Percentiles rank a stretch among this genome's conserved stretches.
Evolutionary conservation across 257 asterid genomes (phyloP).

Genomic region (Capsicum rhomboideum): DNA sequence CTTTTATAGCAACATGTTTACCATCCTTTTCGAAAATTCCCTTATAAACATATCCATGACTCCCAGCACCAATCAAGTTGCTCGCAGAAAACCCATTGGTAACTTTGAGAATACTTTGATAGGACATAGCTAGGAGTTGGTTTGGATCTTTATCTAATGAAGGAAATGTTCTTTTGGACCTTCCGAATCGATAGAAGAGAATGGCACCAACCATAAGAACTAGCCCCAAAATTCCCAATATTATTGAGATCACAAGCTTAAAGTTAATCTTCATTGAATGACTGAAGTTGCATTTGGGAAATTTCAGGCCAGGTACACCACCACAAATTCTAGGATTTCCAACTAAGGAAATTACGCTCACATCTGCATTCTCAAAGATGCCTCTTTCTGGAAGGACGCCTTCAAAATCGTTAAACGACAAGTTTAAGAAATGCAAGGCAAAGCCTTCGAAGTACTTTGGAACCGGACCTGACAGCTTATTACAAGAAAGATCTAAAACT

Average conservation of each 20-base stretch:
- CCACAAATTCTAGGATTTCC: constrained; percentile 14
- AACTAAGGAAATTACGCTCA: not conserved
- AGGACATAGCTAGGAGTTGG: constrained; percentile 11
- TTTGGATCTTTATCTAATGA: not conserved
- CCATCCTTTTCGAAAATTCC: constrained; percentile 12
- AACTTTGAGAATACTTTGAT: constrained; percentile 14
- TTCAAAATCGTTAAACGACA: too few species aligned
- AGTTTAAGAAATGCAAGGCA: too few species aligned
- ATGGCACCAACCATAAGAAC: not conserved
- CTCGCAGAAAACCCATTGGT: constrained; percentile 19
- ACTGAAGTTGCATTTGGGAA: constrained; percentile 4
- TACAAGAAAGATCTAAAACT: too few species aligned
- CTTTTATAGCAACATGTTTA: constrained; percentile 19
- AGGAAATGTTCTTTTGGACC: too few species aligned
- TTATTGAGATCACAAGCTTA: not conserved
- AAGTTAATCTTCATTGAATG: not conserved
- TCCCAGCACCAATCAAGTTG: constrained; percentile 25
- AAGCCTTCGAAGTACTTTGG: too few species aligned
- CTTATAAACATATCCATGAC: constrained; percentile 23
- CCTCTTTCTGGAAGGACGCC: constrained; percentile 4
- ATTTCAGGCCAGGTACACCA: constrained; percentile 6
- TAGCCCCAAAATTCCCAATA: too few species aligned
- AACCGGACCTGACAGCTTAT: too few species aligned
- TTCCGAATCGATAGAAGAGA: not conserved
- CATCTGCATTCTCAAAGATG: constrained; percentile 9